Evolutionary conservation across 1,284 basidiomycete species (phyloP), one percentile per base, ranked within the genome.

Genomic region (Malassezia slooffiae): DNA sequence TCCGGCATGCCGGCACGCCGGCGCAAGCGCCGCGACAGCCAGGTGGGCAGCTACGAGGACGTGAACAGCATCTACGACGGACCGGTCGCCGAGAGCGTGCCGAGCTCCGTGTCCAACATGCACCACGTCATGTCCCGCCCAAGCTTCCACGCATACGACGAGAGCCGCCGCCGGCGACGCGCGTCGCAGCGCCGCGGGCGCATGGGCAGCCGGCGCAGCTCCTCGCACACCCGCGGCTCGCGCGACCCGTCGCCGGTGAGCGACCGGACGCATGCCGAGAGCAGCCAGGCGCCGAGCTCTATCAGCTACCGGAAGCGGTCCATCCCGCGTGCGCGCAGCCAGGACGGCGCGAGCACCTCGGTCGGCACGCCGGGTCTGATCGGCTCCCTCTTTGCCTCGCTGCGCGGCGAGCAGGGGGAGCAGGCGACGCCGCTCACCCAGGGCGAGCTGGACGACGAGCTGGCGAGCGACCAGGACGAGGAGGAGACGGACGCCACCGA

Each of bases 31-130:
- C 42, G 50, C 3, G 65, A 69, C 32, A 64, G 60, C 28, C 66
- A 69, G 30, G 56, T 69, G 4, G 60, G 57, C 19, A 64, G 59
- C 52, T 69, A 69, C 38, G 64, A 63, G 20, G 60, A 65, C 29
- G 38, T 23, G 8, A 60, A 50, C 16, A 60, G 57, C 34, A 60
- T 69, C 43, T 69, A 67, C 35, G 66, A 69, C 23, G 66, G 66
- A 5, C 66, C 66, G 0, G 43, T 54, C 8, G 64, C 62, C 5
- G 66, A 61, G 10, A 55, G 55, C 21, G 64, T 69, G 11, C 66
- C 66, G 12, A 64, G 60, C 39, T 61, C 58, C 5, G 50, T 67
- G 27, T 53, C 43, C 20, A 55, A 56, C 34, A 58, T 58, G 54
- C 58, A 50, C 35, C 55, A 55, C 33, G 32, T 27, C 32, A 46